These are phyloP conservation scores for Hypoxylon fuscum DNA, from an alignment of 495 filamentous ascomycete species.

Conservation along the genomic window DNA sequence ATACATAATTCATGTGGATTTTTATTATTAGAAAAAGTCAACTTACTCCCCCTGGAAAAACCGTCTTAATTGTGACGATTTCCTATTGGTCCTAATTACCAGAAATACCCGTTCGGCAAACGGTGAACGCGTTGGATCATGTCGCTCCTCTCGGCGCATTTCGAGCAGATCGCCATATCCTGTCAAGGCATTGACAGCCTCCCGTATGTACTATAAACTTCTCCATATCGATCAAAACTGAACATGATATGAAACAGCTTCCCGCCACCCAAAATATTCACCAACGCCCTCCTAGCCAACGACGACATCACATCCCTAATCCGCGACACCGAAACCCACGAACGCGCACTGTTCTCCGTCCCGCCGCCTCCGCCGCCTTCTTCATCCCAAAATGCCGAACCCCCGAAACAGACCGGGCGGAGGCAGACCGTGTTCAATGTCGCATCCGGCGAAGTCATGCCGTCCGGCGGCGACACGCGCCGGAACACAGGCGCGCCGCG, in stretches of 20 bases:
- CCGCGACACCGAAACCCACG: conserved; percentile 93
- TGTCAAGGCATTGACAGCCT: conserved; percentile 84
- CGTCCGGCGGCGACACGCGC: conserved; percentile 51
- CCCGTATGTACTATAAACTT: conserved; percentile 63
- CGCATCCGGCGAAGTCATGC: conserved; percentile 62
- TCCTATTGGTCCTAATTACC: no score
- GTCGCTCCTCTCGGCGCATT: conserved; percentile 81
- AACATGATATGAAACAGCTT: conserved; percentile 64
- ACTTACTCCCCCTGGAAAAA: no score
- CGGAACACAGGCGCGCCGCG: conserved; percentile 62
- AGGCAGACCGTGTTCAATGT: conserved; percentile 66
- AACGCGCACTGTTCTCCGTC: conserved; percentile 93
- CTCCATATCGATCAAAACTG: neutral
- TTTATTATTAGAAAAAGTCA: no score
- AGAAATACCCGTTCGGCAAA: no score
- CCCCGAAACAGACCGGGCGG: conserved; percentile 47
- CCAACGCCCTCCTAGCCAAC: conserved; percentile 85
- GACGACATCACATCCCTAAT: conserved; percentile 95
- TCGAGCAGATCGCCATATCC: conserved; percentile 90
- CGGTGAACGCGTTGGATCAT: no score
- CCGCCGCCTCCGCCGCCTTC: conserved; percentile 68
- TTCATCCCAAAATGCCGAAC: conserved; percentile 42
- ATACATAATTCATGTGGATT: no score
- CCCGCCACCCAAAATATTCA: conserved; percentile 91
- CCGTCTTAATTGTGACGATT: no score